Evolutionary conservation across 169 alveolate species (phyloP).

Genomic region (Babesia caballi): DNA sequence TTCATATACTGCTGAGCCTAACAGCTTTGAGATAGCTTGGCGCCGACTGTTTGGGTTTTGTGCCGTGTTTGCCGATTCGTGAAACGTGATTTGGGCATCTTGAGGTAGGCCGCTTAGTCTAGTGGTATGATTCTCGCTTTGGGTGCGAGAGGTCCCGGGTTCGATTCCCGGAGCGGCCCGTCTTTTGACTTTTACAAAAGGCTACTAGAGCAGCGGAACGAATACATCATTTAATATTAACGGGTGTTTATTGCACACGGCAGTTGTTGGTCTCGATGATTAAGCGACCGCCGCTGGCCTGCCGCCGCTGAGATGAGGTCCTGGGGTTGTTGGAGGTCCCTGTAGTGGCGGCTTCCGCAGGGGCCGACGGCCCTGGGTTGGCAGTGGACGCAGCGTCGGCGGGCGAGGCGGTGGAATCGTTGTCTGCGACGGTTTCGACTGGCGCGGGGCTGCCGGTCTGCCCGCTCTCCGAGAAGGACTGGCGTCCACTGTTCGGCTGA

Average conservation of each 20-base stretch:
- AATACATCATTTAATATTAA: background rate
- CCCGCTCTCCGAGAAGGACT: background rate
- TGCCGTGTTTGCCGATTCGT: too few species aligned
- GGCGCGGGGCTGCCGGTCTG: background rate
- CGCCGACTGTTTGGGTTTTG: too few species aligned
- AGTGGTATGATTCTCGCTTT: constrained; percentile 99
- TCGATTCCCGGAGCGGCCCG: constrained; percentile 97
- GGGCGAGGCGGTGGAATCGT: too few species aligned
- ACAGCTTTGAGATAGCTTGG: too few species aligned
- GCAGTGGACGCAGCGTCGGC: too few species aligned
- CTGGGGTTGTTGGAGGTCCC: too few species aligned
- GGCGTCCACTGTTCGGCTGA: background rate
- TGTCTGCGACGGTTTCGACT: too few species aligned
- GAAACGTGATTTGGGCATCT: background rate
- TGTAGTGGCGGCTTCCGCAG: too few species aligned
- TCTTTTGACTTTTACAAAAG: background rate
- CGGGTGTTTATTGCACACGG: constrained; percentile 3
- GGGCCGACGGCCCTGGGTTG: too few species aligned
- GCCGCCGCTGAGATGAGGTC: background rate
- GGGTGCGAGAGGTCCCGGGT: constrained; percentile 99
- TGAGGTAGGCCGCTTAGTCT: constrained; percentile 86
- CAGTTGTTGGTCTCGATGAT: background rate
- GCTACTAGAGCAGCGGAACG: background rate
- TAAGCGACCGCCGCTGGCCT: background rate
- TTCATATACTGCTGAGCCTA: background rate